Evolutionary conservation across 495 filamentous ascomycete genomes (phyloP).

Genomic region (Aspergillus ostianus): DNA sequence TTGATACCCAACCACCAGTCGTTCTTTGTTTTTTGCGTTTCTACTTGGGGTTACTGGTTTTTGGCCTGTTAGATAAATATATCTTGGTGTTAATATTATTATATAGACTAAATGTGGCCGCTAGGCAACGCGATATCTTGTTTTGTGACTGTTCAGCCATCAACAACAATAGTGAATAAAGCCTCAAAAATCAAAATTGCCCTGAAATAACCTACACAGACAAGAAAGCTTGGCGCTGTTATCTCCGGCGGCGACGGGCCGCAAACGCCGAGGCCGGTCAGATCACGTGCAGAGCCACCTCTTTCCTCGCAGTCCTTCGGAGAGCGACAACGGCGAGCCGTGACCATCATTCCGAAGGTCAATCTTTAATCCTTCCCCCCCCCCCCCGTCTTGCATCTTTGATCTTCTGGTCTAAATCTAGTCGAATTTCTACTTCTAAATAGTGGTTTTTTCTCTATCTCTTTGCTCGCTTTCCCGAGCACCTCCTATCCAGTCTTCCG

Average conservation of each 20-base stretch:
- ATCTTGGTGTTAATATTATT: not conserved
- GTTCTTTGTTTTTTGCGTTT: not conserved
- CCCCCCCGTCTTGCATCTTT: constrained; percentile 8
- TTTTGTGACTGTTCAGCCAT: not conserved
- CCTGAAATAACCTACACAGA: not conserved
- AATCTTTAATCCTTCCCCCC: not conserved
- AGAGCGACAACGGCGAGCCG: constrained; percentile 20
- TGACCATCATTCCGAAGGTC: constrained; percentile 11
- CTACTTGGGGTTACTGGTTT: not conserved
- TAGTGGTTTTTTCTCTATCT: constrained; percentile 26
- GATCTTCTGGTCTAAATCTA: not conserved
- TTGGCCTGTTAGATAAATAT: not conserved
- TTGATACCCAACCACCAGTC: not conserved
- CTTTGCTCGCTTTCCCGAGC: constrained; percentile 32
- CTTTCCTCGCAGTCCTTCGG: constrained; percentile 15
- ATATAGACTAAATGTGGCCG: not conserved
- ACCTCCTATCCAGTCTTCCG: constrained; percentile 29
- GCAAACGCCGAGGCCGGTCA: constrained; percentile 28
- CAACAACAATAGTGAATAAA: not conserved
- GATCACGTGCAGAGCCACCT: constrained; percentile 30
- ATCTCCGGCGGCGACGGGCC: constrained; percentile 11
- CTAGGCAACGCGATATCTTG: not conserved
- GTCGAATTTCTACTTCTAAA: not conserved
- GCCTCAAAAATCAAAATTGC: not conserved
- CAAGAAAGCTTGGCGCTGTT: not conserved